Evolutionary conservation across 495 filamentous ascomycete genomes (phyloP).

Genomic region (Apodospora peruviana): DNA sequence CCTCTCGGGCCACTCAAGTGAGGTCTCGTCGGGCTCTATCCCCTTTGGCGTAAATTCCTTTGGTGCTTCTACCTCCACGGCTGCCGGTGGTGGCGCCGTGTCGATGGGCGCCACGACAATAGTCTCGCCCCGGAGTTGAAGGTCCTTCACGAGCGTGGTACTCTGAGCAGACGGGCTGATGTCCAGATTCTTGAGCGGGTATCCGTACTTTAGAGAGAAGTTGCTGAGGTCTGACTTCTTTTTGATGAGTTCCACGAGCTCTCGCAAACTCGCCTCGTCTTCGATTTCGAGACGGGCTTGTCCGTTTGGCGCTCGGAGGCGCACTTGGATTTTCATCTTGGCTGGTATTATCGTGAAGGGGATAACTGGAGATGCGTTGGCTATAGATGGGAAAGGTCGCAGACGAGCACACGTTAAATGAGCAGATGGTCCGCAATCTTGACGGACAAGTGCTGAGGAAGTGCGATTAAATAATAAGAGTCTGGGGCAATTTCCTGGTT

Average conservation of each 20-base stretch:
- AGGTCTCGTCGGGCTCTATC: conserved; percentile 31
- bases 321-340: conserved; percentile 29
- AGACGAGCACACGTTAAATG: too few relatives aligned
- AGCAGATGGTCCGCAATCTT: too few relatives aligned
- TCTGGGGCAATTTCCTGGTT: too few relatives aligned
- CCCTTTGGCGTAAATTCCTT: conserved; percentile 23
- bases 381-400: not conserved
- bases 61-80: conserved; percentile 6
- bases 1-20: conserved; percentile 24
- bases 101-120: conserved; percentile 56
- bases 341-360: not conserved
- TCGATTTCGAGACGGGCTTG: conserved; percentile 53
- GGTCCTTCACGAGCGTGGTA: conserved; percentile 28
- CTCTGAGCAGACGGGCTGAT: conserved; percentile 36
- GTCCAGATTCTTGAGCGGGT: conserved; percentile 67
- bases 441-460: too few relatives aligned
- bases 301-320: conserved; percentile 32
- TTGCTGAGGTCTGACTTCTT: conserved; percentile 28
- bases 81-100: not conserved
- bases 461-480: too few relatives aligned
- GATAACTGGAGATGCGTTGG: not conserved
- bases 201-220: conserved; percentile 83
- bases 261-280: conserved; percentile 55
- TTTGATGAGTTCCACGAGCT: conserved; percentile 40
- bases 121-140: conserved; percentile 77